phyloP scores from a whole-genome alignment of 2,329 filamentous ascomycete genomes.

The Ophiocordyceps robertsii region DNA sequence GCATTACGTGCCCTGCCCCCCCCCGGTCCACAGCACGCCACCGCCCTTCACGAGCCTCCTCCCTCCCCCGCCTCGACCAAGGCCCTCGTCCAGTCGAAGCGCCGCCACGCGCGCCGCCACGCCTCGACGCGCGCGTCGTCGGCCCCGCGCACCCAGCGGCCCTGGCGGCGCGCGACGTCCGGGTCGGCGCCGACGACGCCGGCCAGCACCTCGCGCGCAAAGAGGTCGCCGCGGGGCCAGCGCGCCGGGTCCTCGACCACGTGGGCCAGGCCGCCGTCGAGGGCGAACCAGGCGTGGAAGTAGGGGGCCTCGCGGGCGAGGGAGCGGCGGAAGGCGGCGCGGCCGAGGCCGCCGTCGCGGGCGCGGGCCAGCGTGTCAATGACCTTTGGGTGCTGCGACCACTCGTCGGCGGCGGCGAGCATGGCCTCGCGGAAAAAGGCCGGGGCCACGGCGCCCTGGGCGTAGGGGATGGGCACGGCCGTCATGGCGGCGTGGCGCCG shows the following conservation, averaged over 20 bases:
- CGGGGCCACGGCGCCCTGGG: slow-evolving; percentile 79
- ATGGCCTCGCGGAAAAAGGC: slow-evolving; percentile 96
- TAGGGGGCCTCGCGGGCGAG: slow-evolving; percentile 96
- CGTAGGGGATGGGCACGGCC: slow-evolving; percentile 78
- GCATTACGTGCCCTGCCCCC: too few relatives aligned
- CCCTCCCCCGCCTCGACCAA: slow-evolving; percentile 25
- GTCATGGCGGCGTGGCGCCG: slow-evolving; percentile 78
- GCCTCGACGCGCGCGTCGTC: slow-evolving; percentile 60
- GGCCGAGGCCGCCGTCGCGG: slow-evolving; percentile 57
- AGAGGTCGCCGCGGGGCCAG: slow-evolving; percentile 87
- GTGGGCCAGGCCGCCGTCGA: slow-evolving; percentile 87
- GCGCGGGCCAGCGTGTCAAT: slow-evolving; percentile 69
- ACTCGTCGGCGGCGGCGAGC: slow-evolving; percentile 76
- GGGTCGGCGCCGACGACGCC: slow-evolving; percentile 80
- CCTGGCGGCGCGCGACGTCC: slow-evolving; percentile 80
- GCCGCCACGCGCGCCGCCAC: slow-evolving; percentile 57
- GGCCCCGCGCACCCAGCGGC: slow-evolving; percentile 57
- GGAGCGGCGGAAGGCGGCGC: slow-evolving; percentile 65
- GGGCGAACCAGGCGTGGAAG: slow-evolving; percentile 90
- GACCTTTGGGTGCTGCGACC: slow-evolving; percentile 88
- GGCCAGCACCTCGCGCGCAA: slow-evolving; percentile 81
- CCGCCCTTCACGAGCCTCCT: neutral
- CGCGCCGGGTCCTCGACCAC: slow-evolving; percentile 73
- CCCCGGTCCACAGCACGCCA: too few relatives aligned
- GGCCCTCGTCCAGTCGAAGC: slow-evolving; percentile 76